These are phyloP conservation scores for Mercurialis annua DNA, from an alignment of 345 rosid species.

Conservation along the genomic window DNA sequence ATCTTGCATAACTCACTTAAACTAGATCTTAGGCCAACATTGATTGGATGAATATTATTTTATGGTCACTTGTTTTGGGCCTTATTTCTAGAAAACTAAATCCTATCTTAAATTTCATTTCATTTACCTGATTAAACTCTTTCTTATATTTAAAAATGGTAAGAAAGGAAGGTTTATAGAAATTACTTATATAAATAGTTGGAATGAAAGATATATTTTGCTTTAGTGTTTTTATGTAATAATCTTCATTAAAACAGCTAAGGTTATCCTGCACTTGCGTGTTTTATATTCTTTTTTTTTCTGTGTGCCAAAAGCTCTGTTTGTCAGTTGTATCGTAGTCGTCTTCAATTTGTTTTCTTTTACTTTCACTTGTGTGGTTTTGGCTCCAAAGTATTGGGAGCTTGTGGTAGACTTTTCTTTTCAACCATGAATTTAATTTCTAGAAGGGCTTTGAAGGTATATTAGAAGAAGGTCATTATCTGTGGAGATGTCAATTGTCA, in stretches of 20 bases:
- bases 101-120: not conserved
- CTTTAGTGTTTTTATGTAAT: not conserved
- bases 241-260: not conserved
- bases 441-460: too few relatives aligned
- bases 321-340: not conserved
- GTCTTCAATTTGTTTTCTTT: not conserved
- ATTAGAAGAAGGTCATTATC: not conserved
- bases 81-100: not conserved
- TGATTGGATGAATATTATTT: not conserved
- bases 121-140: not conserved
- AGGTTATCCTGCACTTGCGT: not conserved
- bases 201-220: not conserved
- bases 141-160: not conserved
- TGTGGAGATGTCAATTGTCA: not conserved
- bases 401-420: too few relatives aligned
- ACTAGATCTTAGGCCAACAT: not conserved
- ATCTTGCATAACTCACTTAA: not conserved
- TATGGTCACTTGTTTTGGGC: not conserved
- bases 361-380: slow-evolving; percentile 1
- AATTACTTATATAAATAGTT: not conserved
- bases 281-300: not conserved
- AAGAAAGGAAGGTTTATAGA: not conserved
- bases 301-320: not conserved
- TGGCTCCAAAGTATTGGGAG: too few relatives aligned
- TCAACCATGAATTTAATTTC: not conserved